Evolutionary conservation across 2,329 filamentous ascomycete genomes (phyloP).

Genomic region (Ampelomyces quisqualis): DNA sequence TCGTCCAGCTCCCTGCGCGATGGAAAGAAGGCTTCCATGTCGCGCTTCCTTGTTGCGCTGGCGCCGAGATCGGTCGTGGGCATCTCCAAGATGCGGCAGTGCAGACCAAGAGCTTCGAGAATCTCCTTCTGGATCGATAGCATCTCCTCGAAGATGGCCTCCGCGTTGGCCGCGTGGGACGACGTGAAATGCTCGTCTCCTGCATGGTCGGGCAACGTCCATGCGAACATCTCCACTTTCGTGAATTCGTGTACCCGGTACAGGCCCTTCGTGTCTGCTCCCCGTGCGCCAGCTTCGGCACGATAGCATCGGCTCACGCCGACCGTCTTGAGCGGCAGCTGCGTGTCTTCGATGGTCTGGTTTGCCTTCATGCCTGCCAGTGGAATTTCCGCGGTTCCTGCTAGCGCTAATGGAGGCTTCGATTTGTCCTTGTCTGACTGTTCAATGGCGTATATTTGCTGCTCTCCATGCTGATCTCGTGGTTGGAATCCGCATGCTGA

Average conservation of each 20-base stretch:
- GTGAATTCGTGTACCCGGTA: conserved; percentile 99
- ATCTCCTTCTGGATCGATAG: conserved; percentile 84
- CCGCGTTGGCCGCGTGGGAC: conserved; percentile 45
- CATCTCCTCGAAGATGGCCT: conserved; percentile 77
- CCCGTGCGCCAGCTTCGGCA: conserved; percentile 88
- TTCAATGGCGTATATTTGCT: conserved; percentile 82
- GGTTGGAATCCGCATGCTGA: conserved; percentile 93
- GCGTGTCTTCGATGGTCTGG: conserved; percentile 61
- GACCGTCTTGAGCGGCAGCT: conserved; percentile 76
- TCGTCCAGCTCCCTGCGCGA: conserved; percentile 65
- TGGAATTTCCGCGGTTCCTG: conserved; percentile 92
- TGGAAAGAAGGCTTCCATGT: conserved; percentile 94
- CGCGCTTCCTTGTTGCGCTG: conserved; percentile 79
- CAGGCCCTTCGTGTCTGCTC: conserved; percentile 86
- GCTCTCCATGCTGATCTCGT: conserved; percentile 83
- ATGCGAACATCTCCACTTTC: conserved; percentile 97
- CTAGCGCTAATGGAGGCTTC: conserved; percentile 70
- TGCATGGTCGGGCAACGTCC: conserved; percentile 64
- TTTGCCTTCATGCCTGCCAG: conserved; percentile 88
- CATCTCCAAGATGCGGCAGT: conserved; percentile 92
- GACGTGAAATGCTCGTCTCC: conserved; percentile 37
- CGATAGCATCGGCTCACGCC: conserved; percentile 92
- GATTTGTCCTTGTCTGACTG: conserved; percentile 62
- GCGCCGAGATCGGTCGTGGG: conserved; percentile 85
- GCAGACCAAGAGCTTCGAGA: conserved; percentile 71